Conservation (phyloP, 345 rosid species). For the Camelina hispida region DNA sequence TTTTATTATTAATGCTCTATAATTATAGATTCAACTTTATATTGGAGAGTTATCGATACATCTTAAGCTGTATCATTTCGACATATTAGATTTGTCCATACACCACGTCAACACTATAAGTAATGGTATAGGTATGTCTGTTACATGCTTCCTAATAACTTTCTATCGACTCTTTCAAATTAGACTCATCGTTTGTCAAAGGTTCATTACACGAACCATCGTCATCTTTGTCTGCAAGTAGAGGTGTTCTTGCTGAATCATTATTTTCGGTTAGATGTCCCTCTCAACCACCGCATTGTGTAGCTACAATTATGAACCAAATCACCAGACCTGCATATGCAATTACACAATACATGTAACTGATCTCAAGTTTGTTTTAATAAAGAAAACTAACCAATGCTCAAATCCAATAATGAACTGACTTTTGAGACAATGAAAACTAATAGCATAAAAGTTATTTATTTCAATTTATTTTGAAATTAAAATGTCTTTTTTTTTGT, state of each 20-base stretch:
- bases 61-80: no score
- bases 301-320: conserved; percentile 51
- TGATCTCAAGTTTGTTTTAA: neutral
- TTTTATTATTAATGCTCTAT: no score
- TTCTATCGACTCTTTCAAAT: conserved; percentile 64
- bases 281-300: conserved; percentile 48
- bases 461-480: no score
- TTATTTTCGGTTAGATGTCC: conserved; percentile 9
- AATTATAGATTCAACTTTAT: no score
- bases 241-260: conserved; percentile 49
- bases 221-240: conserved; percentile 68
- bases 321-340: conserved; percentile 52
- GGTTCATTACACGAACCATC: conserved; percentile 80
- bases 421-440: conserved; percentile 8
- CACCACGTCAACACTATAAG: no score
- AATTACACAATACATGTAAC: neutral
- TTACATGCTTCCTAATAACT: conserved; percentile 17
- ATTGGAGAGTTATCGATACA: no score
- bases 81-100: no score
- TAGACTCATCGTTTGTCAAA: conserved; percentile 55
- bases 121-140: no score
- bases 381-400: neutral
- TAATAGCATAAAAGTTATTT: neutral
- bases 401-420: neutral
- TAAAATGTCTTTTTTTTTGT: no score